These are phyloP conservation scores for Sporothrix luriei DNA, from an alignment of 2,329 filamentous ascomycete species.

Conservation along the genomic window DNA sequence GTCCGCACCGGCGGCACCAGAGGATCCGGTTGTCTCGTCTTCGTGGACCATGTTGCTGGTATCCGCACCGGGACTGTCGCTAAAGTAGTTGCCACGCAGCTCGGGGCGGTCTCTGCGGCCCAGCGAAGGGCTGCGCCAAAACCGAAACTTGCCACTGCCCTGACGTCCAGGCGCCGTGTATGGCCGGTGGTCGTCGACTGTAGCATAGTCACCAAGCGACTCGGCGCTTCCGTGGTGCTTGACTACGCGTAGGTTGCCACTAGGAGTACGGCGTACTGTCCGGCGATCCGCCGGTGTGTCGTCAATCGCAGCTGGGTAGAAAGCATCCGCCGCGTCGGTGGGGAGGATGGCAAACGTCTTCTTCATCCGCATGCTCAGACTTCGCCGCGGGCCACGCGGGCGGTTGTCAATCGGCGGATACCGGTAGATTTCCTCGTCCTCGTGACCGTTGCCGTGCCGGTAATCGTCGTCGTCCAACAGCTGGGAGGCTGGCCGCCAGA, in stretches of 20 bases:
- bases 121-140: slow-evolving; percentile 33
- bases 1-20: too few relatives aligned
- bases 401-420: slow-evolving; percentile 57
- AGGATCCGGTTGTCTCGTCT: neutral
- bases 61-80: neutral
- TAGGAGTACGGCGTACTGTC: slow-evolving; percentile 61
- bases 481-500: slow-evolving; percentile 60
- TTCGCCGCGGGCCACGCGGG: slow-evolving; percentile 50
- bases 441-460: slow-evolving; percentile 37
- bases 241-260: slow-evolving; percentile 63
- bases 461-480: slow-evolving; percentile 38
- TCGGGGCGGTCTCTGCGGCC: neutral
- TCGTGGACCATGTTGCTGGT: neutral
- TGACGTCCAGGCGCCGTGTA: slow-evolving; percentile 44
- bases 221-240: slow-evolving; percentile 54
- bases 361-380: slow-evolving; percentile 58
- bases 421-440: slow-evolving; percentile 46
- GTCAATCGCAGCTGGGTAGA: slow-evolving; percentile 35
- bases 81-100: neutral
- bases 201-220: slow-evolving; percentile 43
- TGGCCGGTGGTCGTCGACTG: slow-evolving; percentile 41
- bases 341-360: slow-evolving; percentile 65
- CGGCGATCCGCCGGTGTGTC: slow-evolving; percentile 53
- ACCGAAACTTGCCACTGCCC: slow-evolving; percentile 35
- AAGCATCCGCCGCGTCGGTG: slow-evolving; percentile 47